phyloP scores from a whole-genome alignment of 2,329 filamentous ascomycete species.

The Myriosclerotinia scirpicola region DNA sequence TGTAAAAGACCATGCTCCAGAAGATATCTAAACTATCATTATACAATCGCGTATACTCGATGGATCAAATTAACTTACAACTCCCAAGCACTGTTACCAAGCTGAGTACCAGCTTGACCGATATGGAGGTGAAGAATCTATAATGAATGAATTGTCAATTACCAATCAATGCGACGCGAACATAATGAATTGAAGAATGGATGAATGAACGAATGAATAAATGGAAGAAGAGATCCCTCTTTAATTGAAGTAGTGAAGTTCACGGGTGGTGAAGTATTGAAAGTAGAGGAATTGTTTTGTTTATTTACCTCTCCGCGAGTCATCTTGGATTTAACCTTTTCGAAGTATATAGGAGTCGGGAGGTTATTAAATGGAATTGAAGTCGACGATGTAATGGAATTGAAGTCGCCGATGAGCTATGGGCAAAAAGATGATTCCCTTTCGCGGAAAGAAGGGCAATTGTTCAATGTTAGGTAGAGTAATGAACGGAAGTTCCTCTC shows the following conservation, averaged over 20 bases:
- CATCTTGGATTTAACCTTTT: conserved; percentile 26
- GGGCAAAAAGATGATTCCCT: conserved; percentile 19
- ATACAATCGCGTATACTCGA: not conserved
- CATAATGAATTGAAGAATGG: not conserved
- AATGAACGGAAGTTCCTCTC: not conserved
- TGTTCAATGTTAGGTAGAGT: not conserved
- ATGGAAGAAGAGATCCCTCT: not conserved
- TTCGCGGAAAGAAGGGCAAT: not conserved
- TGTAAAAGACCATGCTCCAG: conserved; percentile 64
- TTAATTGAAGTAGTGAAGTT: not conserved
- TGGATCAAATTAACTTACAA: conserved; percentile 50
- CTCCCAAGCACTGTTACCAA: conserved; percentile 69
- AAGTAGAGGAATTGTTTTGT: conserved; percentile 1
- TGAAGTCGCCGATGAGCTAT: conserved; percentile 17
- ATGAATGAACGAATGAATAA: not conserved
- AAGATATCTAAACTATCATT: conserved; percentile 53
- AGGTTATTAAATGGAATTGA: not conserved
- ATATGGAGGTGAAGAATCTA: conserved; percentile 67
- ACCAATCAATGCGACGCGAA: conserved; percentile 19
- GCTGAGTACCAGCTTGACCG: conserved; percentile 66
- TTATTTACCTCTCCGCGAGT: conserved; percentile 32
- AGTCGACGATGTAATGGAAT: conserved; percentile 1
- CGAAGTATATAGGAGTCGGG: conserved; percentile 4
- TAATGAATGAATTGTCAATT: conserved; percentile 12
- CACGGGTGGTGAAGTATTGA: not conserved